phyloP scores from a whole-genome alignment of 1,284 basidiomycete species.

The Rhizoctonia solani region DNA sequence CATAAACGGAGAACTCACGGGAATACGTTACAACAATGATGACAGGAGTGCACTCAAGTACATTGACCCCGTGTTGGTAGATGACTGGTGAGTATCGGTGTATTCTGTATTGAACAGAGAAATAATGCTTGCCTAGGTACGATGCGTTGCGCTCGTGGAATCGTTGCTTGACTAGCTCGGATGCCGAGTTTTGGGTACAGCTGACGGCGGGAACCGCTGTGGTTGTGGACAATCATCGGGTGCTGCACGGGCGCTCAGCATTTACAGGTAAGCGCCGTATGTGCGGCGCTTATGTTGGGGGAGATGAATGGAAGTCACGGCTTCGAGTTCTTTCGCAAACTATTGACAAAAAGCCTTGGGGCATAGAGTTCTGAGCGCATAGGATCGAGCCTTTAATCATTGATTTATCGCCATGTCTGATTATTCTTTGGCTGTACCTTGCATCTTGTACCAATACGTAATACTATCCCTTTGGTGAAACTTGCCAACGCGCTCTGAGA shows the following conservation, averaged over 20 bases:
- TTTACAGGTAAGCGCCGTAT: slow-evolving; percentile 88
- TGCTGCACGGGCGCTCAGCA: slow-evolving; percentile 88
- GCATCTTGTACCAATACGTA: not conserved
- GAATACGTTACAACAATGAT: slow-evolving; percentile 94
- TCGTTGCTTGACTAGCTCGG: slow-evolving; percentile 69
- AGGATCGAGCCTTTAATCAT: too few species aligned
- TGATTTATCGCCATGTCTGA: too few species aligned
- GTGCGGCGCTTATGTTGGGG: slow-evolving; percentile 93
- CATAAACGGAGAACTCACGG: slow-evolving; percentile 63
- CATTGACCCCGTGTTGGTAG: slow-evolving; percentile 62
- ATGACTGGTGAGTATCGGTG: slow-evolving; percentile 61
- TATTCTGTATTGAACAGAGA: not conserved
- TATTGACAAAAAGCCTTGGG: slow-evolving; percentile 23
- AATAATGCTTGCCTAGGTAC: slow-evolving; percentile 61
- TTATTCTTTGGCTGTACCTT: not conserved
- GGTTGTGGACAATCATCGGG: slow-evolving; percentile 92
- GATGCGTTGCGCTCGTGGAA: slow-evolving; percentile 82
- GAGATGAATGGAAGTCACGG: slow-evolving; percentile 86
- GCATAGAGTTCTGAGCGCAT: not conserved
- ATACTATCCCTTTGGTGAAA: not conserved
- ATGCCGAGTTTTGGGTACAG: slow-evolving; percentile 92
- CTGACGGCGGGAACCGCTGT: slow-evolving; percentile 84
- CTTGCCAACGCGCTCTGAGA: not conserved
- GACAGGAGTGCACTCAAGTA: slow-evolving; percentile 81
- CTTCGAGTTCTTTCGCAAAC: slow-evolving; percentile 65